Evolutionary conservation across 2,329 filamentous ascomycete species (phyloP).

Genomic region (Exophiala oligosperma): DNA sequence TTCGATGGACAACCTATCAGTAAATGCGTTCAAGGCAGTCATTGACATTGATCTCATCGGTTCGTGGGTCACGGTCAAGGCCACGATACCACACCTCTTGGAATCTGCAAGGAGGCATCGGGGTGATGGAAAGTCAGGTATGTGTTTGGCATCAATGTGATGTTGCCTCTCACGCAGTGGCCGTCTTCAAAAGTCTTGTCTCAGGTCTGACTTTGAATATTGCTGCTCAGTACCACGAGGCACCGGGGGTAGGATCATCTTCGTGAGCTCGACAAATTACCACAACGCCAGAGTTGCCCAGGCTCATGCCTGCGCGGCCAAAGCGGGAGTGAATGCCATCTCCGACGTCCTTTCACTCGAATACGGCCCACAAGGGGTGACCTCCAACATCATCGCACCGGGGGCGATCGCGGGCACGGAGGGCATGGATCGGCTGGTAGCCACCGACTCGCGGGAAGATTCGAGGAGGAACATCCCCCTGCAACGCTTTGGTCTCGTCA

Average conservation of each 20-base stretch:
- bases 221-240: neutral
- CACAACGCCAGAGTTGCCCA: constrained; percentile 84
- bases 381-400: constrained; percentile 83
- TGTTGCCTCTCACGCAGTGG: neutral
- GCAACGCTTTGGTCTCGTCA: constrained; percentile 73
- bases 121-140: constrained; percentile 2
- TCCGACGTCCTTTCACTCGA: constrained; percentile 78
- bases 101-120: constrained; percentile 8
- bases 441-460: constrained; percentile 51
- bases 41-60: constrained; percentile 18
- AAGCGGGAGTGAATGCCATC: constrained; percentile 84
- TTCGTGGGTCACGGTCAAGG: constrained; percentile 14
- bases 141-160: neutral
- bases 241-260: constrained; percentile 65
- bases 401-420: constrained; percentile 85
- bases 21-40: constrained; percentile 17
- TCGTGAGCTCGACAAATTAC: constrained; percentile 86
- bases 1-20: constrained; percentile 2
- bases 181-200: too few species aligned
- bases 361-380: constrained; percentile 82
- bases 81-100: constrained; percentile 15
- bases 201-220: neutral
- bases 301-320: constrained; percentile 83
- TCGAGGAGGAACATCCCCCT: constrained; percentile 61
- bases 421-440: constrained; percentile 64